Base-by-base conservation (phyloP, 1,284 basidiomycete species). In the Moesziomyces parantarcticus region DNA sequence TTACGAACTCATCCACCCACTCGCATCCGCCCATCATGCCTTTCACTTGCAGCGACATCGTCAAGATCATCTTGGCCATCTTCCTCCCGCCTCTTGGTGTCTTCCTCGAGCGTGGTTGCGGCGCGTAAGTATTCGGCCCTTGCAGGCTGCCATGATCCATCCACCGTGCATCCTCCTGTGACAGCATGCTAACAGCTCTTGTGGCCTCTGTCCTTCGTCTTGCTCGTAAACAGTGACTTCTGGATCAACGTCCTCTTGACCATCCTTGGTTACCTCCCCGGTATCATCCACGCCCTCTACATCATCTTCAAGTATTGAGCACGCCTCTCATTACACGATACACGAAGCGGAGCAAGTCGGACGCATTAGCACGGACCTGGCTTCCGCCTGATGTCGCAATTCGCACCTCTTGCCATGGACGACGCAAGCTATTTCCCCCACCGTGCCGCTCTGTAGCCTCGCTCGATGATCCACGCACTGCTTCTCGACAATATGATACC, bases 281-380 rank as follows among this genome's bases (percentile, higher is more conserved):
- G 77, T 60, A 79, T 79, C 74, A 73, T 79, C 60, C 76, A 78
- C 74, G 77, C 77, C 39, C 66, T 79, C 43, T 79, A 79, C 75
- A 69, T 79, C 59, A 79, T 79, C 61, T 71, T 79, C 75, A 77
- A 74, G 57, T 77, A 76, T 48, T 77, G 58, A 68, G 63, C 53
- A 56, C 16, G 6, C 34, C 14, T n/a, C n/a, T 21, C 43, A 23
- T 32, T 49, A 21, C 25, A 36, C 23, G 3, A 26, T n/a, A 25
- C 41, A 18, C 20, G 16, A 3, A 14, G 16, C 22, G 5, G 32
- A 32, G 26, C 41, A 32, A n/a, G 50, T 10, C 39, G 18, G 40
- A 32, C 4, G 11, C 29, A 13, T 3, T 32, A 32, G 7, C 29
- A 11, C 29, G 29, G 29, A 3, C 11, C 29, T 8, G 10, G 29